phyloP scores from a whole-genome alignment of 2,329 filamentous ascomycete genomes.

The Aspergillus luchuensis region DNA sequence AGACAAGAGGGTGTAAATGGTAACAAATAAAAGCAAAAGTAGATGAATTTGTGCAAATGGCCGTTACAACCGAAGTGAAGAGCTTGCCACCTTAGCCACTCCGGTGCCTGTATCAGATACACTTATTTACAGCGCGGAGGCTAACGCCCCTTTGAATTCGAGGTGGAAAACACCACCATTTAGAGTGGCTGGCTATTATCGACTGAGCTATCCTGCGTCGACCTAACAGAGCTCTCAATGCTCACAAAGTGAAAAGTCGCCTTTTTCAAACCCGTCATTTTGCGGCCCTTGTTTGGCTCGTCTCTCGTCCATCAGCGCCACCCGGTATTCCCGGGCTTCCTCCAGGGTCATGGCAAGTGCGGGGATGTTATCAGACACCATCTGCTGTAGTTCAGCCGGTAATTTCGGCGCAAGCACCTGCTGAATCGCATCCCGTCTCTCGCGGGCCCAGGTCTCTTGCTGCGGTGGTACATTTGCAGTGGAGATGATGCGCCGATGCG shows the following conservation, averaged over 20 bases:
- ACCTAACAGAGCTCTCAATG: slow-evolving; percentile 11
- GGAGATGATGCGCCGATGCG: slow-evolving; percentile 26
- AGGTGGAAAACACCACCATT: no score
- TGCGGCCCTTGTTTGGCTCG: slow-evolving; percentile 5
- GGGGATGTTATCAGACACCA: background rate
- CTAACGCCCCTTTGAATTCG: no score
- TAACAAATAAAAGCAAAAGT: no score
- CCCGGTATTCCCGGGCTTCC: slow-evolving; percentile 41
- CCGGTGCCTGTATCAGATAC: no score
- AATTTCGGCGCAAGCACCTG: background rate
- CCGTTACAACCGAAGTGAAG: no score
- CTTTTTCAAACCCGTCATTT: slow-evolving; percentile 17
- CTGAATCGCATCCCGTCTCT: background rate
- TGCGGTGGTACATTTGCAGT: slow-evolving; percentile 31
- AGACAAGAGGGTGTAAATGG: background rate
- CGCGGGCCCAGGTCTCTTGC: background rate
- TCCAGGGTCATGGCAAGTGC: slow-evolving; percentile 29
- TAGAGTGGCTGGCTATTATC: no score
- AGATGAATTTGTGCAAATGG: no score
- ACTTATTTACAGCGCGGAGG: no score
- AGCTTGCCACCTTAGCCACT: no score
- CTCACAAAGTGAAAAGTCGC: slow-evolving; percentile 21
- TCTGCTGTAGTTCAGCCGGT: background rate
- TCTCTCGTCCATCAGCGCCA: slow-evolving; percentile 46
- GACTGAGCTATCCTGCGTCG: no score